A percentile compares a stretch with the other conserved stretches of the same genome.
These are phyloP conservation scores for Neurospora sp. DNA, from an alignment of 495 filamentous ascomycete species.

Conservation along the genomic window DNA sequence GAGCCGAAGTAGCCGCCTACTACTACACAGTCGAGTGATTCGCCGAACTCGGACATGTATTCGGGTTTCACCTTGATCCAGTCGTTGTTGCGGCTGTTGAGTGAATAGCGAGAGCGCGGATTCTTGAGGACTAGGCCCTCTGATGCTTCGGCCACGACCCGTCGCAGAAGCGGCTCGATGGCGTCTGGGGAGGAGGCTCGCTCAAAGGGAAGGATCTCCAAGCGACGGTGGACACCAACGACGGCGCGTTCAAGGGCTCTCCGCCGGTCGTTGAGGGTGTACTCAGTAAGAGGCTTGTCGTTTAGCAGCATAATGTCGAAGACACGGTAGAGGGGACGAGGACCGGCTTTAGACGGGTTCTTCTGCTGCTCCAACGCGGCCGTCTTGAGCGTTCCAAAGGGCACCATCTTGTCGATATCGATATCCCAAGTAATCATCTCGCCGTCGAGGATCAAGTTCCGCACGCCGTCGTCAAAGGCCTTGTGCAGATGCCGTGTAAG, in stretches of 20 bases:
- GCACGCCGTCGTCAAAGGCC: slow-evolving; percentile 68
- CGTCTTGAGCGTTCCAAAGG: slow-evolving; percentile 89
- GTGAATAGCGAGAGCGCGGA: slow-evolving; percentile 70
- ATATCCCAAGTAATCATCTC: slow-evolving; percentile 99
- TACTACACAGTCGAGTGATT: slow-evolving; percentile 80
- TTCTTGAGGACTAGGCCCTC: slow-evolving; percentile 95
- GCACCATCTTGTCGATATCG: slow-evolving; percentile 70
- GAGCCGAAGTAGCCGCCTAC: slow-evolving; percentile 91
- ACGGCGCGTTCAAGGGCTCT: slow-evolving; percentile 62
- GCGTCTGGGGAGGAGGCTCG: slow-evolving; percentile 55
- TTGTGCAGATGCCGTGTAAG: slow-evolving; percentile 69
- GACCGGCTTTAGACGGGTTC: slow-evolving; percentile 61
- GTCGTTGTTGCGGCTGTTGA: slow-evolving; percentile 89
- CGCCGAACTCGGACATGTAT: slow-evolving; percentile 95
- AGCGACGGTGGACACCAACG: slow-evolving; percentile 53
- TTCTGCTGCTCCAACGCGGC: slow-evolving; percentile 74
- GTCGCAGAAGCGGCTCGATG: slow-evolving; percentile 68
- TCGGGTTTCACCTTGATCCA: slow-evolving; percentile 99
- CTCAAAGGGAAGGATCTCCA: slow-evolving; percentile 74
- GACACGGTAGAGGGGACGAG: slow-evolving; percentile 69
- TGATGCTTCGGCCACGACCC: slow-evolving; percentile 76
- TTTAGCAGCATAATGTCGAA: slow-evolving; percentile 93
- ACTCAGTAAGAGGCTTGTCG: slow-evolving; percentile 63
- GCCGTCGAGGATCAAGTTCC: slow-evolving; percentile 82
- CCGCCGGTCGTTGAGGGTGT: slow-evolving; percentile 73